Evolutionary conservation across 306 rosid genomes (phyloP).

Genomic region (Sesbania bispinosa): DNA sequence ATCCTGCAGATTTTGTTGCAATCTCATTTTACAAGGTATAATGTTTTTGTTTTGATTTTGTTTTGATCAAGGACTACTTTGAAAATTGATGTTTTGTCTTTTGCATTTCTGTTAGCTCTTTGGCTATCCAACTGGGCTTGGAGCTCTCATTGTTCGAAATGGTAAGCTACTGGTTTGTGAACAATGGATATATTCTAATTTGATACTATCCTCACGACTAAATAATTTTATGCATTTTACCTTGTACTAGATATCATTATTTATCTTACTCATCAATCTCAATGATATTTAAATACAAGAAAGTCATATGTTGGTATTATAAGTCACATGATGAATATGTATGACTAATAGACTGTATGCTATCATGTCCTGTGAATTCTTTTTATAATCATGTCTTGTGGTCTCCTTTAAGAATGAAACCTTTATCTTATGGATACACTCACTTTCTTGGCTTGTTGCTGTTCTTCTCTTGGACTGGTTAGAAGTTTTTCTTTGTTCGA

Average conservation of each 20-base stretch:
- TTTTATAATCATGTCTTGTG: no score
- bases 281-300: neutral
- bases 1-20: conserved; percentile 83
- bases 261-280: neutral
- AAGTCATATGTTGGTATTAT: conserved; percentile 8
- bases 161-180: conserved; percentile 51
- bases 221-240: neutral
- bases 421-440: no score
- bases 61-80: conserved; percentile 10
- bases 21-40: conserved; percentile 89
- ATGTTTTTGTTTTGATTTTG: conserved; percentile 13
- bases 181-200: neutral
- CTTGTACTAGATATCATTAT: neutral
- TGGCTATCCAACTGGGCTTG: conserved; percentile 99
- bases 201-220: neutral
- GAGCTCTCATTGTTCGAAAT: conserved; percentile 82
- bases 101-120: conserved; percentile 56
- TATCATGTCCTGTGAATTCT: no score
- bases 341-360: no score
- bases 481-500: no score
- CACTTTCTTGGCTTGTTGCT: no score
- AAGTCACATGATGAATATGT: no score
- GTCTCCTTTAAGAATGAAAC: no score
- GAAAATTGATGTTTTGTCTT: conserved; percentile 29
- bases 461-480: no score